Percentiles rank a stretch among this genome's conserved stretches.
Conservation (phyloP, 192 early-diverging fungal species). For the Gamsiella multidivaricata region DNA sequence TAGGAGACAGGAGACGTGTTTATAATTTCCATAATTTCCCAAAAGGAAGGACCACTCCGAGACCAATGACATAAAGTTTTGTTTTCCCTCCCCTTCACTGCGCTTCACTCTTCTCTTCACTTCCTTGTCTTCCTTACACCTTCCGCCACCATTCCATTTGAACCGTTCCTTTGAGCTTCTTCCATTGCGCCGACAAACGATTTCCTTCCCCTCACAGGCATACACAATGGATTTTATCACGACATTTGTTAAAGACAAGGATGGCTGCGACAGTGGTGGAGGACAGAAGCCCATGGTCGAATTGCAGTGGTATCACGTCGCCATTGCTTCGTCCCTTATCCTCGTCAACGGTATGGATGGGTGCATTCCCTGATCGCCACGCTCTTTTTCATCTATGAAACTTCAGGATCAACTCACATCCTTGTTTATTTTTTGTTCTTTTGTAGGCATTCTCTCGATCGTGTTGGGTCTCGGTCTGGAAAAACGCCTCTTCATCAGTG, state of each 20-base stretch:
- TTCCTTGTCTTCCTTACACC: conserved; percentile 1
- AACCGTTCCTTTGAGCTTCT: not conserved
- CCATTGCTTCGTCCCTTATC: conserved; percentile 68
- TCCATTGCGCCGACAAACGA: not conserved
- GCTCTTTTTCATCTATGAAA: too few species aligned
- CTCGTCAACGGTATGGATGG: conserved; percentile 64
- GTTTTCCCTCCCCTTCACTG: too few species aligned
- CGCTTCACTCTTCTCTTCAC: too few species aligned
- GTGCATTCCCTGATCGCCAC: too few species aligned
- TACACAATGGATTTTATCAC: conserved; percentile 16
- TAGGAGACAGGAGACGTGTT: too few species aligned
- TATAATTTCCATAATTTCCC: too few species aligned
- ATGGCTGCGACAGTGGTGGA: conserved; percentile 4
- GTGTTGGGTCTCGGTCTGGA: conserved; percentile 75
- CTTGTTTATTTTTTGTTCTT: not conserved
- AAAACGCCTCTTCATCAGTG: conserved; percentile 71
- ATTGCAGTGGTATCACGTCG: conserved; percentile 65
- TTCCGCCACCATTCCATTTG: too few species aligned
- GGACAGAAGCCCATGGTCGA: conserved; percentile 44
- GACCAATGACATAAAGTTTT: too few species aligned
- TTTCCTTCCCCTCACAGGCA: not conserved
- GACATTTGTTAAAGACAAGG: conserved; percentile 2
- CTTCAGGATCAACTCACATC: too few species aligned
- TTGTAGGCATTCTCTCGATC: conserved; percentile 64
- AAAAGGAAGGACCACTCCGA: too few species aligned